These are phyloP conservation scores for Solioccasus polychromus DNA, from an alignment of 768 basidiomycete genomes.

Conservation along the genomic window DNA sequence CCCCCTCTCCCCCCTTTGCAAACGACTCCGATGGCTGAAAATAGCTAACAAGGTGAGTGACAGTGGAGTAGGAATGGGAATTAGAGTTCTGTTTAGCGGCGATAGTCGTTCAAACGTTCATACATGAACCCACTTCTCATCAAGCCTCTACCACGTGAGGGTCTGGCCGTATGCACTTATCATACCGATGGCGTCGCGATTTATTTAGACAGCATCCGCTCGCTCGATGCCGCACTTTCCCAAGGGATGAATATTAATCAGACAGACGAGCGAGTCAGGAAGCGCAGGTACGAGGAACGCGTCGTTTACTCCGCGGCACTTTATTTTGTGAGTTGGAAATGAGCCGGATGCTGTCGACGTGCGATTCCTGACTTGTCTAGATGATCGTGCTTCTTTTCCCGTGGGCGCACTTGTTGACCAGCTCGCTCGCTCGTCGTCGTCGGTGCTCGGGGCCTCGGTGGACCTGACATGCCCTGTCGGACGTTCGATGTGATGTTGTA, in stretches of 20 bases:
- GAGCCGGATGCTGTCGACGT: background rate
- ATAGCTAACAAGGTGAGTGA: conserved; percentile 12
- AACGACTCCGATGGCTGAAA: conserved; percentile 10
- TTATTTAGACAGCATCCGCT: background rate
- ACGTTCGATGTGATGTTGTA: too few relatives aligned
- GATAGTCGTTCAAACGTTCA: conserved; percentile 6
- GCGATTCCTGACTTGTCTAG: too few relatives aligned
- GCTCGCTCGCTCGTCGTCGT: too few relatives aligned
- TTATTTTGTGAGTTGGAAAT: too few relatives aligned
- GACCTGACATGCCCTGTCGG: too few relatives aligned
- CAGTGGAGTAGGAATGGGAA: conserved; percentile 1
- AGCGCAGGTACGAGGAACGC: background rate
- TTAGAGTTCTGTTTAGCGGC: conserved; percentile 13
- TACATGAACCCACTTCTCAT: too few relatives aligned
- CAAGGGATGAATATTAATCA: background rate
- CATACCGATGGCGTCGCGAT: background rate
- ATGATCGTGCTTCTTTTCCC: background rate
- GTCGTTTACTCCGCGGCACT: background rate
- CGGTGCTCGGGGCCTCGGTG: conserved; percentile 4
- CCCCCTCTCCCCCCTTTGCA: too few relatives aligned
- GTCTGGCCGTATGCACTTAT: background rate
- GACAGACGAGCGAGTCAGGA: background rate
- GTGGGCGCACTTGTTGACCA: too few relatives aligned
- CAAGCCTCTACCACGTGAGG: conserved; percentile 19
- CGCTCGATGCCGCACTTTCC: background rate